Conservation (phyloP, 345 rosid genomes). For the Murraya koenigii region DNA sequence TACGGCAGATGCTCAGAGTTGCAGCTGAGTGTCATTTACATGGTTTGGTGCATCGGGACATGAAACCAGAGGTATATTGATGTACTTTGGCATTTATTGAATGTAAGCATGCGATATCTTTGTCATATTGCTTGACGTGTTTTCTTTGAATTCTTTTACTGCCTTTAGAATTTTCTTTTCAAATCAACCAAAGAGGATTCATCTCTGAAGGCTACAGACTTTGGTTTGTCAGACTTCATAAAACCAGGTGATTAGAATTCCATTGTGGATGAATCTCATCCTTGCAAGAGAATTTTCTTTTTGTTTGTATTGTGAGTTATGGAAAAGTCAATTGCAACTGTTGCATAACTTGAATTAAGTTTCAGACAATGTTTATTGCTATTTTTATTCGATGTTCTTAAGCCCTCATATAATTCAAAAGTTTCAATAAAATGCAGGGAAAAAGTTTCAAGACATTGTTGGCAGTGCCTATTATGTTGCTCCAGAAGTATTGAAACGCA, state of each 20-base stretch:
- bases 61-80: conserved; percentile 95
- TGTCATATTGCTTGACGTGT: conserved; percentile 9
- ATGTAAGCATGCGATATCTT: background rate
- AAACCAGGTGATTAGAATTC: conserved; percentile 60
- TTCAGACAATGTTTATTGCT: background rate
- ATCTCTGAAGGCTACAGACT: conserved; percentile 89
- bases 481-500: conserved; percentile 94
- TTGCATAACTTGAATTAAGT: background rate
- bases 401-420: background rate
- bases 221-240: conserved; percentile 97
- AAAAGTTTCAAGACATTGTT: conserved; percentile 80
- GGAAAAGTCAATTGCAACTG: background rate
- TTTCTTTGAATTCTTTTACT: conserved; percentile 8
- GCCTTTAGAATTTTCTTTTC: conserved; percentile 80
- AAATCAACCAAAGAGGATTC: conserved; percentile 81
- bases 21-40: conserved; percentile 94
- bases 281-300: background rate
- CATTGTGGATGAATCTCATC: conserved; percentile 8
- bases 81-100: conserved; percentile 4
- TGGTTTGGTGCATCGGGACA: conserved; percentile 93
- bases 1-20: conserved; percentile 80
- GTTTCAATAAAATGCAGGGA: conserved; percentile 55
- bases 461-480: conserved; percentile 99
- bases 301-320: background rate
- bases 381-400: background rate